A percentile compares a stretch with the other conserved stretches of the same genome.
Evolutionary conservation across 2,329 filamentous ascomycete species (phyloP).

Genomic region (Cercospora canescens): DNA sequence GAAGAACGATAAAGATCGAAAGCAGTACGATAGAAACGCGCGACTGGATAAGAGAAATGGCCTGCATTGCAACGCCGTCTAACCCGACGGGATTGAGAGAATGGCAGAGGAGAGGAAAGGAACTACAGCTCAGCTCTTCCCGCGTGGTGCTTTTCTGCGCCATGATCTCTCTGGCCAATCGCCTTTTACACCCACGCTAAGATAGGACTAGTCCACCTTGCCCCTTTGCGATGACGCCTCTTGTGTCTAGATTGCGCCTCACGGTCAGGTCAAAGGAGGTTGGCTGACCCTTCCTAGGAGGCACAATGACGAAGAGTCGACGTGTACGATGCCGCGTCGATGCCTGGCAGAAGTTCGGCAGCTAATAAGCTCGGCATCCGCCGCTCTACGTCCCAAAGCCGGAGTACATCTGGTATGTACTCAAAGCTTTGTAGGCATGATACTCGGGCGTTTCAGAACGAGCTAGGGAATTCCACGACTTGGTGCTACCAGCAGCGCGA

Average conservation of each 20-base stretch:
- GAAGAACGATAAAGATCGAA: conserved; percentile 1
- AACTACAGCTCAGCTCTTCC: background rate
- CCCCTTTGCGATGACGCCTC: too few relatives aligned
- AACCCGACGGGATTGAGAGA: background rate
- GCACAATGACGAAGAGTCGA: background rate
- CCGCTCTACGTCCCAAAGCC: background rate
- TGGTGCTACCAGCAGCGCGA: background rate
- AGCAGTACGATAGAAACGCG: background rate
- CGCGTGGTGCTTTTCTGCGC: too few relatives aligned
- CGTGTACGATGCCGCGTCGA: background rate
- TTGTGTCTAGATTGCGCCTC: too few relatives aligned
- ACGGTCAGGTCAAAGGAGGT: too few relatives aligned
- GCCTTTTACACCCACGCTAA: too few relatives aligned
- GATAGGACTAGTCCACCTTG: too few relatives aligned
- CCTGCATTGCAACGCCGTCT: background rate
- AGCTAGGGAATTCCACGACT: too few relatives aligned
- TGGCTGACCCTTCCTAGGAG: background rate
- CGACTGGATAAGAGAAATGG: background rate
- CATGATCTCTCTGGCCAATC: too few relatives aligned
- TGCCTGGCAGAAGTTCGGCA: background rate
- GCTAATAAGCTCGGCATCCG: background rate
- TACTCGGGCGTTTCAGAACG: background rate
- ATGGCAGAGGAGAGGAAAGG: background rate
- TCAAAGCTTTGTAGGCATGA: background rate
- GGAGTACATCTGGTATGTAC: too few relatives aligned